These are phyloP conservation scores for Pythium utonaiense DNA, from an alignment of 352 stramenopile genomes.

Conservation along the genomic window DNA sequence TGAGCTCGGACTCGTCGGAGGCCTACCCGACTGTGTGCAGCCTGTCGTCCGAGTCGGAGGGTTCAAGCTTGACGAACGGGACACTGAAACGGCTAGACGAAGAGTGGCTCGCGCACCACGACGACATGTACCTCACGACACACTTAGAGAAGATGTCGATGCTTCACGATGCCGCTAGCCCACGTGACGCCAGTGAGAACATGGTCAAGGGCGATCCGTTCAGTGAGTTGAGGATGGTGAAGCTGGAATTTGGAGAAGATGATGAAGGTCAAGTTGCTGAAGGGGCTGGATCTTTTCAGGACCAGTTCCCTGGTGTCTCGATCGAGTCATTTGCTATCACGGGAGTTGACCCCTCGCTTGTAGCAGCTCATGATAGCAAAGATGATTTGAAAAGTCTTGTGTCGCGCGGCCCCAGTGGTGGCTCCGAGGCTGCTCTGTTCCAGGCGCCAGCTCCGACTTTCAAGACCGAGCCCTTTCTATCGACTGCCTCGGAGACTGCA, in stretches of 20 bases:
- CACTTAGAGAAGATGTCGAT: slow-evolving; percentile 73
- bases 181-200: neutral
- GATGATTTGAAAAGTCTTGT: slow-evolving; percentile 24
- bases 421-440: neutral
- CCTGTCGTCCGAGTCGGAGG: neutral
- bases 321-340: slow-evolving; percentile 19
- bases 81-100: slow-evolving; percentile 6
- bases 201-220: neutral
- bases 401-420: slow-evolving; percentile 2
- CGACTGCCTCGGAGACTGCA: neutral
- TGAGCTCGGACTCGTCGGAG: neutral
- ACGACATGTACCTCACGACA: slow-evolving; percentile 46
- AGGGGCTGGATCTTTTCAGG: neutral
- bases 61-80: neutral
- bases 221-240: slow-evolving; percentile 3
- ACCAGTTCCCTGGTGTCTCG: slow-evolving; percentile 9
- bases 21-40: slow-evolving; percentile 7
- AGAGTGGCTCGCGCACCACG: slow-evolving; percentile 18
- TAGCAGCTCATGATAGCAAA: slow-evolving; percentile 21
- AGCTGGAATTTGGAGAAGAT: slow-evolving; percentile 15
- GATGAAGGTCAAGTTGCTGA: neutral
- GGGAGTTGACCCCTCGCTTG: slow-evolving; percentile 4
- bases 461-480: slow-evolving; percentile 11
- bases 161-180: slow-evolving; percentile 20
- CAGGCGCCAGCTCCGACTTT: neutral